Conservation (phyloP, 257 asterid genomes). For the Verbascum thapsus region DNA sequence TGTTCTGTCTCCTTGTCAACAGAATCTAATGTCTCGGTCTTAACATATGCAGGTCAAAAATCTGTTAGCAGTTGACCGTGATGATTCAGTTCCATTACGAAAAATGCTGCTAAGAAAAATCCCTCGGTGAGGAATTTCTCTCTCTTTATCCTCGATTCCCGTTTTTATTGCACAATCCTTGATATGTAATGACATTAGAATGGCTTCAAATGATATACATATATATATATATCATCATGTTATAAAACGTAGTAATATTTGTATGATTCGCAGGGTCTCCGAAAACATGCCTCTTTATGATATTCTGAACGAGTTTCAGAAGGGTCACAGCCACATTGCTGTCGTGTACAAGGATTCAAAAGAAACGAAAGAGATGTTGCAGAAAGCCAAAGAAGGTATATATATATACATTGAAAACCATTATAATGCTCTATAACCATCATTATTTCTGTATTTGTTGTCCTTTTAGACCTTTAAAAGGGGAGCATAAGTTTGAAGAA, state of each 20-base stretch:
- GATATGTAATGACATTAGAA: neutral
- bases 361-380: conserved; percentile 56
- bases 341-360: conserved; percentile 78
- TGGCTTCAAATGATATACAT: conserved; percentile 5
- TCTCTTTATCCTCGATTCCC: neutral
- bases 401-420: conserved; percentile 18
- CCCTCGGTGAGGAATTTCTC: conserved; percentile 61
- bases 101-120: conserved; percentile 88
- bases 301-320: conserved; percentile 93
- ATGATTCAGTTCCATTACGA: conserved; percentile 81
- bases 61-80: conserved; percentile 87
- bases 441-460: conserved; percentile 3
- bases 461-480: neutral
- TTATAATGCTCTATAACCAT: conserved; percentile 1
- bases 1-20: conserved; percentile 11
- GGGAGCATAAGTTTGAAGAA: too few species aligned
- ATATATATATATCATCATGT: conserved; percentile 9
- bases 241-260: neutral
- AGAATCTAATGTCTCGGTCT: conserved; percentile 10
- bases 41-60: conserved; percentile 69
- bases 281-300: conserved; percentile 97
- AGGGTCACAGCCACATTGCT: conserved; percentile 99
- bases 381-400: conserved; percentile 58
- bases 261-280: conserved; percentile 62
- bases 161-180: neutral